These are phyloP conservation scores for Debaryomyces castellii DNA, from an alignment of 805 yeast genomes.

Conservation along the genomic window DNA sequence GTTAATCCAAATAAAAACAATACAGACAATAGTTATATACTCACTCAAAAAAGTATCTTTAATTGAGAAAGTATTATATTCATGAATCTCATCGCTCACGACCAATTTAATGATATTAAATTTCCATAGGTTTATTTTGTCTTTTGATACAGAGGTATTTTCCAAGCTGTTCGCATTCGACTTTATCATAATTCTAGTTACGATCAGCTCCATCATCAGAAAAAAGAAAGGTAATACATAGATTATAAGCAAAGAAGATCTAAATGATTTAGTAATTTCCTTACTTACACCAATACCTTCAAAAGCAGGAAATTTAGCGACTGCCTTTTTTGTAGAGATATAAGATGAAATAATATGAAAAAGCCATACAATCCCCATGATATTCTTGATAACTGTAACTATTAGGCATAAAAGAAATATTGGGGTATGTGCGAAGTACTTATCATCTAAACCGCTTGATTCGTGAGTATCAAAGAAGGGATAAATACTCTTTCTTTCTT, in stretches of 20 bases:
- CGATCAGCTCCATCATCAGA: not conserved
- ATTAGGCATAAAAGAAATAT: no score
- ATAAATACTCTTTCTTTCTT: no score
- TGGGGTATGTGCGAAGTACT: no score
- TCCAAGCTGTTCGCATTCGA: no score
- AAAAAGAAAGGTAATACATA: slow-evolving; percentile 22
- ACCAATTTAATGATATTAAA: no score
- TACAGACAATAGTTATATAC: slow-evolving; percentile 8
- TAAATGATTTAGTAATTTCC: slow-evolving; percentile 19
- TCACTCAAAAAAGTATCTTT: not conserved
- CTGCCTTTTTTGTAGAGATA: slow-evolving; percentile 24
- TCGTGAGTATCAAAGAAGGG: no score
- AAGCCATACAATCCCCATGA: slow-evolving; percentile 17
- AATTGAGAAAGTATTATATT: no score
- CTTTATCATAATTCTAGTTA: not conserved
- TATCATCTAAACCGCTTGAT: no score
- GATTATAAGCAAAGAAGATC: slow-evolving; percentile 22
- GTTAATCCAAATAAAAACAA: slow-evolving; percentile 32
- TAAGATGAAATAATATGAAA: slow-evolving; percentile 17
- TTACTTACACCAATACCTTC: slow-evolving; percentile 12
- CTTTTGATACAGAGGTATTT: no score
- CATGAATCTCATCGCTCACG: no score
- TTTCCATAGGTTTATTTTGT: no score
- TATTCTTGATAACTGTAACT: no score
- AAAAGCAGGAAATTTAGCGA: slow-evolving; percentile 23